These are phyloP conservation scores for Quaeritorhiza haematococci DNA, from an alignment of 371 early-diverging fungal genomes.

Conservation along the genomic window DNA sequence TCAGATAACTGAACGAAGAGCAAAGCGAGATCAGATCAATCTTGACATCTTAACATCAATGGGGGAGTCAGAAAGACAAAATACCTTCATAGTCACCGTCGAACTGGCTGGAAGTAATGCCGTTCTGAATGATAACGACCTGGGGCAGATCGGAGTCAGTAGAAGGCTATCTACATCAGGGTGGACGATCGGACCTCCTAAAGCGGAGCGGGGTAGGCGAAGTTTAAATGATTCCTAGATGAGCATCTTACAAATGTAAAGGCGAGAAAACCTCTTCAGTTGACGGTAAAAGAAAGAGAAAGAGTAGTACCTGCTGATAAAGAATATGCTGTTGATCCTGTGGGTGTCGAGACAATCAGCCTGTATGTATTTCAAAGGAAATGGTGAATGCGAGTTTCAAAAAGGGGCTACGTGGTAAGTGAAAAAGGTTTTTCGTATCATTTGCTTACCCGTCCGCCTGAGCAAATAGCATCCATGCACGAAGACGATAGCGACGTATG, in stretches of 20 bases:
- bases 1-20: constrained; percentile 15
- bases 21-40: too few relatives aligned
- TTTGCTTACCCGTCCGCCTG: constrained; percentile 61
- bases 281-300: not conserved
- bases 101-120: constrained; percentile 40
- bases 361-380: constrained; percentile 9
- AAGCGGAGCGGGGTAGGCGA: constrained; percentile 32
- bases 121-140: constrained; percentile 55
- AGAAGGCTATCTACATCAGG: constrained; percentile 58
- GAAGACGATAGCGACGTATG: too few relatives aligned
- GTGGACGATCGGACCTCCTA: constrained; percentile 55
- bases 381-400: too few relatives aligned
- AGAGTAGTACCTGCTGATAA: constrained; percentile 65
- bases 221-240: not conserved
- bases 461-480: too few relatives aligned
- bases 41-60: too few relatives aligned
- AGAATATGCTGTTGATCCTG: constrained; percentile 92
- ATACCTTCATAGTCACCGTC: not conserved
- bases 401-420: not conserved
- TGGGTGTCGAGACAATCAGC: constrained; percentile 78
- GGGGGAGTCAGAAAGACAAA: not conserved
- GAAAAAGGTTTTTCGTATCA: not conserved
- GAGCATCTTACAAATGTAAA: constrained; percentile 2
- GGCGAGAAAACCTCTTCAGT: too few relatives aligned
- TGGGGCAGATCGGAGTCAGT: constrained; percentile 56